Evolutionary conservation across 1,284 basidiomycete species (phyloP).

Genomic region (Coniferiporia sulphurascens): DNA sequence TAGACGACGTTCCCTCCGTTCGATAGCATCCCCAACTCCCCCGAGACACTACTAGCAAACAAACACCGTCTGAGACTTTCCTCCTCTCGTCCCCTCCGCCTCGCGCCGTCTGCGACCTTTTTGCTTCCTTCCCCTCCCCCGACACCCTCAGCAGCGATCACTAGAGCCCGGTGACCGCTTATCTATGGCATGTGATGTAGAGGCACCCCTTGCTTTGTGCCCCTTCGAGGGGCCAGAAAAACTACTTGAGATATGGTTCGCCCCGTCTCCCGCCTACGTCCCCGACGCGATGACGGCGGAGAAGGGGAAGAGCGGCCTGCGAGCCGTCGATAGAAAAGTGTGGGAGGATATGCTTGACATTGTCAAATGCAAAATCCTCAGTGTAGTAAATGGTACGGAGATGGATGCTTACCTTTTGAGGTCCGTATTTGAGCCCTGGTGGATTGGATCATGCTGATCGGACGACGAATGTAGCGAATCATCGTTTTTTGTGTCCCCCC

Average conservation of each 20-base stretch:
- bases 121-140: conserved; percentile 4
- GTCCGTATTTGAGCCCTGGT: conserved; percentile 42
- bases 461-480: conserved; percentile 71
- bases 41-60: not conserved
- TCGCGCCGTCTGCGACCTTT: conserved; percentile 6
- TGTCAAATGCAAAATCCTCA: conserved; percentile 96
- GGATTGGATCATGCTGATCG: not conserved
- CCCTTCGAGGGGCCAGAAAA: conserved; percentile 90
- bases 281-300: conserved; percentile 37
- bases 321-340: conserved; percentile 68
- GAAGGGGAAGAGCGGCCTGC: conserved; percentile 59
- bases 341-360: conserved; percentile 99
- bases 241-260: conserved; percentile 97
- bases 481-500: conserved; percentile 92
- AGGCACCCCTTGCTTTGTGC: conserved; percentile 35
- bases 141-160: not conserved
- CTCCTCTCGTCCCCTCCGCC: not conserved
- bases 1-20: conserved; percentile 36
- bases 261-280: conserved; percentile 63
- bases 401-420: conserved; percentile 95
- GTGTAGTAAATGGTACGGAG: conserved; percentile 80
- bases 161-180: not conserved
- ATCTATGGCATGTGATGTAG: conserved; percentile 33
- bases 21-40: conserved; percentile 47
- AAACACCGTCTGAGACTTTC: not conserved